phyloP scores from a whole-genome alignment of 768 basidiomycete genomes.

The Pholiota conissans region DNA sequence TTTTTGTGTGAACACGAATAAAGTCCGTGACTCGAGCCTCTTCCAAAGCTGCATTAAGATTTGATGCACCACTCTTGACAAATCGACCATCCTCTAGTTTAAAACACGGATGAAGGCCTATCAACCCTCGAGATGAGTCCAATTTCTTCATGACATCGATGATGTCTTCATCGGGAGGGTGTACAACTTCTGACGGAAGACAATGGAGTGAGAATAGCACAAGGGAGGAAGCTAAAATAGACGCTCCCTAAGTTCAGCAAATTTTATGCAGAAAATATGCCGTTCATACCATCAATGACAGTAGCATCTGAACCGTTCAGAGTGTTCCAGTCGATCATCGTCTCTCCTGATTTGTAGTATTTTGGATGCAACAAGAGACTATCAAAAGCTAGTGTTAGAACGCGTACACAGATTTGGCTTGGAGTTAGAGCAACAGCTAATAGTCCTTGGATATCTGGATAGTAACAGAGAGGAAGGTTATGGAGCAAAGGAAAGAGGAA shows the following conservation, averaged over 20 bases:
- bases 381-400: too few relatives aligned
- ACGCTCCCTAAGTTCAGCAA: not conserved
- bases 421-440: too few relatives aligned
- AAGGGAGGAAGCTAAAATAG: not conserved
- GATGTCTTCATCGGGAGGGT: not conserved
- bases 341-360: too few relatives aligned
- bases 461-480: too few relatives aligned
- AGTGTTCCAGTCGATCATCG: too few relatives aligned
- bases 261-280: not conserved
- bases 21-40: not conserved
- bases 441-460: too few relatives aligned
- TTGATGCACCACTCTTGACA: not conserved
- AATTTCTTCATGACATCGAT: not conserved
- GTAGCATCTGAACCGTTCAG: too few relatives aligned
- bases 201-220: not conserved
- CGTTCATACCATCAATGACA: too few relatives aligned
- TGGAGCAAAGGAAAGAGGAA: too few relatives aligned
- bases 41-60: not conserved
- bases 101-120: not conserved
- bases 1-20: not conserved
- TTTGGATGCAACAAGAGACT: too few relatives aligned
- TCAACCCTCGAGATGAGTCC: not conserved
- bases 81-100: not conserved
- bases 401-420: too few relatives aligned
- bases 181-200: not conserved